Base-by-base conservation (phyloP, 148 eudicot genomes). In the Cornus controversa region DNA sequence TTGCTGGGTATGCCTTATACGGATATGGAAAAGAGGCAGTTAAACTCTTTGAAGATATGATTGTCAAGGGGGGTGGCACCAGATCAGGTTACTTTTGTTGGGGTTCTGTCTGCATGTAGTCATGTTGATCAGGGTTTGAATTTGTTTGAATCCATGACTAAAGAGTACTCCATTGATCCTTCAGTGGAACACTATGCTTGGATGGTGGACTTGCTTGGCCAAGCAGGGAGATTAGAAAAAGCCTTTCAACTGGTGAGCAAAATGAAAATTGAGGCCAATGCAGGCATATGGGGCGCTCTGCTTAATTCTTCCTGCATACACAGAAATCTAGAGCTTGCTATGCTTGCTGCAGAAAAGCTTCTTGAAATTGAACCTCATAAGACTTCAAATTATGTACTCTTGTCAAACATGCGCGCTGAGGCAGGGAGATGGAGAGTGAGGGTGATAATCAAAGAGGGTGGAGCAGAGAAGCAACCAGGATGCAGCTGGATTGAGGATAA, bases 351-450 rank as follows among this genome's bases (percentile, higher is more conserved):
- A 37, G 81, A 89, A 76, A 81, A 86, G 77, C 82, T 94, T 82
- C 81, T 85, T 72, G 84, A 83, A 73, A 45, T 88, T 78, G 90
- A 92, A 63, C 89, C 94, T 10, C 76, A 90, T 76, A 90, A 90
- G 76, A 74, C 92, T 8, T 88, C 93, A 23, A 91, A 84, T 84
- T 86, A 87, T 79, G 89, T 92, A 60, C 90, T 94, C 62, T 78
- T 94, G 65, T 90, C 98, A 10, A 94, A 94, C 75, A 89, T 94
- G 78, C 85, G 89, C 73, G 94, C 98, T 37, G 85, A 90, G 84
- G 82, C 93, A 58, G 82, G 87, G 50, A 82, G 88, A 75, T 92
- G 98, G 98, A 84, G 54, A 28, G 82, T 88, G 75, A 81, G 98
- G 73, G 81, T 84, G 65, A 82, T 75, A 67, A 88, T 94, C 93